Percentiles rank a stretch among this genome's conserved stretches.
Conservation (phyloP, 148 eudicot species). For the Limonium bicolor region DNA sequence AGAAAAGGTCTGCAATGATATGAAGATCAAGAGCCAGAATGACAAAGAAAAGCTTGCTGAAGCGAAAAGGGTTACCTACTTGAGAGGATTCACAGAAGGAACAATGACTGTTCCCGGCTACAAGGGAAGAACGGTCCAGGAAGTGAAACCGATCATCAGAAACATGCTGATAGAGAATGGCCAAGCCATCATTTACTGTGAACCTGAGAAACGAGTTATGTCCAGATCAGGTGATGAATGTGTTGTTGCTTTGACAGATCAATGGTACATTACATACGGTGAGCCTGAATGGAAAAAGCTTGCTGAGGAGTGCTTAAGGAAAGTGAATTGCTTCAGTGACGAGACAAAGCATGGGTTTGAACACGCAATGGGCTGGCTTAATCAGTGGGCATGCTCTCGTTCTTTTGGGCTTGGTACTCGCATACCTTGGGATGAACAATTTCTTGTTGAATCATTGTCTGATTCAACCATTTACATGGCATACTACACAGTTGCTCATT, state of each 20-base stretch:
- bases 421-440: constrained; percentile 85
- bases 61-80: constrained; percentile 63
- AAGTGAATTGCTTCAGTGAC: constrained; percentile 55
- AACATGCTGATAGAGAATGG: constrained; percentile 44
- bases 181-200: constrained; percentile 66
- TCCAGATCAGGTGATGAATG: constrained; percentile 92
- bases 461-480: constrained; percentile 93
- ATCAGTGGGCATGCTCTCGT: constrained; percentile 87
- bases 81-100: constrained; percentile 83
- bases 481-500: constrained; percentile 67
- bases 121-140: constrained; percentile 63
- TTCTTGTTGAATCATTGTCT: constrained; percentile 70
- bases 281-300: constrained; percentile 46
- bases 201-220: constrained; percentile 82
- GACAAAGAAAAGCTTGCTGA: constrained; percentile 82
- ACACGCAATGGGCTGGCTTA: constrained; percentile 75
- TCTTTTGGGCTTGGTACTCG: constrained; percentile 83
- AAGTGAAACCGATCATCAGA: constrained; percentile 53
- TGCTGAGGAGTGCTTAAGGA: constrained; percentile 61
- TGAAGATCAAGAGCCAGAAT: constrained; percentile 79
- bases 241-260: constrained; percentile 84
- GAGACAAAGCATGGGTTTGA: constrained; percentile 86
- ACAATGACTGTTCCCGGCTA: constrained; percentile 57
- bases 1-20: constrained; percentile 65
- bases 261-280: constrained; percentile 82